These are phyloP conservation scores for Ramaria rubella DNA, from an alignment of 768 basidiomycete species.

Conservation along the genomic window DNA sequence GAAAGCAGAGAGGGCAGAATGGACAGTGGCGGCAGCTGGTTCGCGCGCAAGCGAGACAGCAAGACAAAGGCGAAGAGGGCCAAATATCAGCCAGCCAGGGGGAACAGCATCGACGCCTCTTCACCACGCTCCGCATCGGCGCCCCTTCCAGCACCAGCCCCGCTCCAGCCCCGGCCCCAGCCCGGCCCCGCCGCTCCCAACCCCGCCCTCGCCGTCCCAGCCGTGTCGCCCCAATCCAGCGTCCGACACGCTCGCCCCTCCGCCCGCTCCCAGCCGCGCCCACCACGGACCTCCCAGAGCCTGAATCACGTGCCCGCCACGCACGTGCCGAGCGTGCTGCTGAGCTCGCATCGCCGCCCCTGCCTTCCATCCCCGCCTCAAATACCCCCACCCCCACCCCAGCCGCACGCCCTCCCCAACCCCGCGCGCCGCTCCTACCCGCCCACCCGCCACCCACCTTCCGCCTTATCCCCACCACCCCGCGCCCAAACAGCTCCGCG, in stretches of 20 bases:
- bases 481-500: neutral
- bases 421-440: neutral
- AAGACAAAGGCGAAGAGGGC: too few species aligned
- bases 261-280: neutral
- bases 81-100: too few species aligned
- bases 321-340: neutral
- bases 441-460: neutral
- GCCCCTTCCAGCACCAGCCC: neutral
- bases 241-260: neutral
- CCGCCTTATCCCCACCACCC: neutral
- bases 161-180: too few species aligned
- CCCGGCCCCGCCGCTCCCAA: neutral
- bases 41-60: neutral
- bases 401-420: neutral
- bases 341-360: neutral
- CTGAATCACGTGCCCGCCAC: too few species aligned
- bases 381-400: neutral
- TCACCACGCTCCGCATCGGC: too few species aligned
- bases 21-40: conserved; percentile 1
- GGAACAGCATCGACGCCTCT: too few species aligned
- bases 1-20: neutral
- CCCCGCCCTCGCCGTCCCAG: neutral
- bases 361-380: neutral
- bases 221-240: neutral
- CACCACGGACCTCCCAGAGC: too few species aligned